Evolutionary conservation across 495 filamentous ascomycete genomes (phyloP), one percentile per base, ranked within the genome.

Genomic region (Tuber calosporum): DNA sequence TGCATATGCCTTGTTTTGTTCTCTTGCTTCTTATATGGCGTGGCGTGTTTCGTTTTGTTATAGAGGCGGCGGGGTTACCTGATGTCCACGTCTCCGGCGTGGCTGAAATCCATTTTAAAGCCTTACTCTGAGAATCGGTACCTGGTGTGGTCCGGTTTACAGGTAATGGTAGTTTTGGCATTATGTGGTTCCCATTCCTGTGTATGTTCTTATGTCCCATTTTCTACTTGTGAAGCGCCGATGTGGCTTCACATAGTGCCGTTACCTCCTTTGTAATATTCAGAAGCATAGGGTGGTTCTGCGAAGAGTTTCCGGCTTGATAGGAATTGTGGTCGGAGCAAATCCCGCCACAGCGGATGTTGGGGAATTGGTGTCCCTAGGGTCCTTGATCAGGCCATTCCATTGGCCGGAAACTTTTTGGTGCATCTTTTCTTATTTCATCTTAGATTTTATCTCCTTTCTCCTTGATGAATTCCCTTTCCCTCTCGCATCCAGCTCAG

Each of bases 181-280:
- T 76, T 71, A 68, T 70, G 74, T 67, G 53, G 67, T 77, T 53
- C 68, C 67, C 70, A 75, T 69, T 74, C 71, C 67, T 68, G 72
- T 70, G 70, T 42, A 72, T 73, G 68, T 41, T 71, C 68, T 74
- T 38, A 43, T 38, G 19, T 77, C 70, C 38, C 34, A 70, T 77
- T 73, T 68, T 62, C 53, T 34, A 30, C 26, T 62, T 17, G 26
- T 34, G 53, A 62, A 62, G 26, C 13, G 13, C 53, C 53, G 13
- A 62, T 34, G 53, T 34, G 53, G 53, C 70, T 76, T 73, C 69
- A 77, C 58, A 73, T 70, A 73, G 70, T 73, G 70, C 62, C 73
- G 69, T 73, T 78, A 77, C 67, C 77, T 77, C 76, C 70, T 77
- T 78, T 78, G 75, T 78, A 77, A 78, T 78, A 70, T 68, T 73